These are phyloP conservation scores for Sugiyamaella boreocaroliniensis DNA, from an alignment of 805 yeast genomes.

Conservation along the genomic window DNA sequence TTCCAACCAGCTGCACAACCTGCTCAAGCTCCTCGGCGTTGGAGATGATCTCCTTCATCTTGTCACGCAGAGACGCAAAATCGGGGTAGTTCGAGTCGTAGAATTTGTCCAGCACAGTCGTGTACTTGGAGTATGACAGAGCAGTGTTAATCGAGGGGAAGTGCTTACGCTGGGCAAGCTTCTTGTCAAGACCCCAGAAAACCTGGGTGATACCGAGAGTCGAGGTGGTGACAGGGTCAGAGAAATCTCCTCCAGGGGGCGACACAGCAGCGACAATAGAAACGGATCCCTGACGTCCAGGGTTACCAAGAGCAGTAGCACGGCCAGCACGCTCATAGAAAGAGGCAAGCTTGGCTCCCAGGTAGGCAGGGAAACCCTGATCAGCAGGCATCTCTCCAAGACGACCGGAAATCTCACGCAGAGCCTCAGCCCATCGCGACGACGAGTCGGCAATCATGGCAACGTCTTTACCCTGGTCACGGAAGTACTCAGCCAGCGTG, in stretches of 20 bases:
- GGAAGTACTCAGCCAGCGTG: conserved; percentile 96
- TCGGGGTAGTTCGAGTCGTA: conserved; percentile 85
- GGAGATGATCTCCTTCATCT: conserved; percentile 87
- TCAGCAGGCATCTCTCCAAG: conserved; percentile 99
- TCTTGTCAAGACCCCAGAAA: conserved; percentile 99
- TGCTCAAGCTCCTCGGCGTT: conserved; percentile 98
- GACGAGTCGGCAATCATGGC: conserved; percentile 99
- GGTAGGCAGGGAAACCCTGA: conserved; percentile 99
- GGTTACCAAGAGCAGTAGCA: conserved; percentile 91
- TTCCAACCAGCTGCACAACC: conserved; percentile 98
- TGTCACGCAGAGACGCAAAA: conserved; percentile 83
- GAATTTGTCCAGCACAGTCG: conserved; percentile 75
- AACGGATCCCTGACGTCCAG: conserved; percentile 93
- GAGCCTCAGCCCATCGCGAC: conserved; percentile 99
- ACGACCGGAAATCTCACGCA: conserved; percentile 99
- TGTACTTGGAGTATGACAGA: conserved; percentile 94
- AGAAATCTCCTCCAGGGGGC: conserved; percentile 99
- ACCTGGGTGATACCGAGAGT: conserved; percentile 99
- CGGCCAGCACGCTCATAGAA: conserved; percentile 99
- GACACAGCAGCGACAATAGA: conserved; percentile 99
- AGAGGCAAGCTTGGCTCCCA: conserved; percentile 97
- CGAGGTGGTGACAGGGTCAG: conserved; percentile 98
- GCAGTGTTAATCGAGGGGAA: conserved; percentile 98
- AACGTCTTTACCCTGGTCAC: conserved; percentile 99
- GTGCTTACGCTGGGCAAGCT: conserved; percentile 98